Conservation (phyloP, 805 yeast genomes). For the Monosporozyma unispora region DNA sequence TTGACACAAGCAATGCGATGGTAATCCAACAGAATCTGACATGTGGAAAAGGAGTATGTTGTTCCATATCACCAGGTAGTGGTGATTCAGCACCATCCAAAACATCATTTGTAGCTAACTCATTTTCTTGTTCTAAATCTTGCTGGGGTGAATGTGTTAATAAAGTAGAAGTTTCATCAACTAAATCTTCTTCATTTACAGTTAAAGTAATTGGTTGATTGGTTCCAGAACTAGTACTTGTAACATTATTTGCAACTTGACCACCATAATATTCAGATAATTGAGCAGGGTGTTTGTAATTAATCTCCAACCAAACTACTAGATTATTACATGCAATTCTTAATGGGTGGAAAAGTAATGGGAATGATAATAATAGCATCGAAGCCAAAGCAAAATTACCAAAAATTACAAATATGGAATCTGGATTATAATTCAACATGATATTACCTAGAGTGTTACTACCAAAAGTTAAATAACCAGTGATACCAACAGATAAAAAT, state of each 20-base stretch:
- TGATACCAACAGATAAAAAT: conserved; percentile 55
- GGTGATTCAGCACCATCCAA: conserved; percentile 3
- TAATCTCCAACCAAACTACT: conserved; percentile 36
- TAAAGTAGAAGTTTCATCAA: conserved; percentile 2
- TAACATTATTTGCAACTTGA: not conserved
- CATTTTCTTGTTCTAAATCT: conserved; percentile 6
- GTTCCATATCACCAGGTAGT: conserved; percentile 9
- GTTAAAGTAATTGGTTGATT: conserved; percentile 10
- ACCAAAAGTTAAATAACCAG: conserved; percentile 74
- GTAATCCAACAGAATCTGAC: conserved; percentile 32
- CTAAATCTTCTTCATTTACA: conserved; percentile 10
- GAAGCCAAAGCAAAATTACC: conserved; percentile 58
- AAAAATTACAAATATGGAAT: conserved; percentile 37
- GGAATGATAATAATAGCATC: conserved; percentile 70
- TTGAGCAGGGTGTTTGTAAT: not conserved
- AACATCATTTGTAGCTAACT: conserved; percentile 5
- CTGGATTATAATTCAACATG: conserved; percentile 54
- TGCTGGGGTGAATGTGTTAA: not conserved
- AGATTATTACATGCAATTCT: conserved; percentile 66
- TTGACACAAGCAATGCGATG: conserved; percentile 36
- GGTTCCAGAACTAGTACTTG: not conserved
- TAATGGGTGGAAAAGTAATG: conserved; percentile 75
- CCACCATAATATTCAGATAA: not conserved
- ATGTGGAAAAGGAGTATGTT: conserved; percentile 15
- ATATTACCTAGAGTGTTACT: conserved; percentile 55